Evolutionary conservation across 2,329 filamentous ascomycete genomes (phyloP).

Genomic region (Colletotrichum filicis): DNA sequence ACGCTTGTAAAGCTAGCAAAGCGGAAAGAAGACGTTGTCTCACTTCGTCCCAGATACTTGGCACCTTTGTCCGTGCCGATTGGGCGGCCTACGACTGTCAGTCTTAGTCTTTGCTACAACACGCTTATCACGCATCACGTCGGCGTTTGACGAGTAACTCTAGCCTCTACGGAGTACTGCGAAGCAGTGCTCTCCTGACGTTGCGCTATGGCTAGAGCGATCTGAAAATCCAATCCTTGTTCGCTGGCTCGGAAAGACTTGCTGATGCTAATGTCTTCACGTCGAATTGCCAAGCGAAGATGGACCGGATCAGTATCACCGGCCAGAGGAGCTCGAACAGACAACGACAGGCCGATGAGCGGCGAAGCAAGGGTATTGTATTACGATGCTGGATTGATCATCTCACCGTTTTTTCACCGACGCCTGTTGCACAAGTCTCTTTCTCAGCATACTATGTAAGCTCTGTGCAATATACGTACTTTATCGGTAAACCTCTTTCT

Average conservation of each 20-base stretch:
- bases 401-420: neutral
- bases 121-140: neutral
- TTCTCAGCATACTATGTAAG: neutral
- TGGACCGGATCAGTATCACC: neutral
- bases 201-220: neutral
- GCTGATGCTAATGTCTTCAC: neutral
- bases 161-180: no score
- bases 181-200: neutral
- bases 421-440: neutral
- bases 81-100: constrained; percentile 20
- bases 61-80: neutral
- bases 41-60: neutral
- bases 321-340: neutral
- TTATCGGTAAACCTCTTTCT: neutral
- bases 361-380: neutral
- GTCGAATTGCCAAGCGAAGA: neutral
- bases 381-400: neutral
- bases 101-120: neutral
- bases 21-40: constrained; percentile 13
- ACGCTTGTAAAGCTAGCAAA: neutral
- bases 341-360: neutral
- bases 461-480: neutral
- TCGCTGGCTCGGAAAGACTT: neutral
- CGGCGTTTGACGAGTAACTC: neutral
- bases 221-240: neutral